Percentiles rank a stretch among this genome's conserved stretches.
phyloP scores from a whole-genome alignment of 371 early-diverging fungal species.

The Apophysomyces sp. region DNA sequence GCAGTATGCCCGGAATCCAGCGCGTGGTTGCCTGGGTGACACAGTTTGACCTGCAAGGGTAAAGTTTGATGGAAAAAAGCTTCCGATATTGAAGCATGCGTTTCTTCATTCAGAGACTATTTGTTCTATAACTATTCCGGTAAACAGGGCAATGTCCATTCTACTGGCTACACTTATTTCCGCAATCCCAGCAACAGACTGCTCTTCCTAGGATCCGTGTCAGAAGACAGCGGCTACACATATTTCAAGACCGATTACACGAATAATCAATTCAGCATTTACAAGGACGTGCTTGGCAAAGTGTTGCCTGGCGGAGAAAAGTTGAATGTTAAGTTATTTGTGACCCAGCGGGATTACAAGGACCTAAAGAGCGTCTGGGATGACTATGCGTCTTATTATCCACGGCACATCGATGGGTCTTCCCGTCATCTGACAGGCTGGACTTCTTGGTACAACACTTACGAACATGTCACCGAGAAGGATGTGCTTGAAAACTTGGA shows the following conservation, averaged over 20 bases:
- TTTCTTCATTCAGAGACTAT: constrained; percentile 18
- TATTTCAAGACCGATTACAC: constrained; percentile 37
- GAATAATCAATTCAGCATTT: constrained; percentile 23
- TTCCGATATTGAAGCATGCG: constrained; percentile 12
- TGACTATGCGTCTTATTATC: constrained; percentile 25
- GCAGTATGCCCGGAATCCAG: constrained; percentile 18
- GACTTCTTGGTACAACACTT: constrained; percentile 48
- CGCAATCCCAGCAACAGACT: constrained; percentile 15
- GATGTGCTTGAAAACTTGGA: constrained; percentile 31
- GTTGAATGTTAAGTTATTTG: constrained; percentile 6
- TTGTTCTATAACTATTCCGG: constrained; percentile 40
- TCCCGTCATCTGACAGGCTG: constrained; percentile 39
- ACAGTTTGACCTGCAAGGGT: constrained; percentile 35
- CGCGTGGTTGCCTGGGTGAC: constrained; percentile 36
- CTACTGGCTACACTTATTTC: constrained; percentile 37
- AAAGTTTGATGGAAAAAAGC: neutral
- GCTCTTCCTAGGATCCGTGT: constrained; percentile 36
- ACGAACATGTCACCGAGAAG: constrained; percentile 44
- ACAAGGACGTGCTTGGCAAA: constrained; percentile 41
- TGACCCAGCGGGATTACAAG: constrained; percentile 17
- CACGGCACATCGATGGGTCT: constrained; percentile 9
- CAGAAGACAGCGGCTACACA: constrained; percentile 41
- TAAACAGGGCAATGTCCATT: constrained; percentile 31
- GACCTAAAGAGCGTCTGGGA: constrained; percentile 30
- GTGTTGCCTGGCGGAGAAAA: constrained; percentile 8